Evolutionary conservation across 768 basidiomycete genomes (phyloP).

Genomic region (Boletus vermiculosoides): DNA sequence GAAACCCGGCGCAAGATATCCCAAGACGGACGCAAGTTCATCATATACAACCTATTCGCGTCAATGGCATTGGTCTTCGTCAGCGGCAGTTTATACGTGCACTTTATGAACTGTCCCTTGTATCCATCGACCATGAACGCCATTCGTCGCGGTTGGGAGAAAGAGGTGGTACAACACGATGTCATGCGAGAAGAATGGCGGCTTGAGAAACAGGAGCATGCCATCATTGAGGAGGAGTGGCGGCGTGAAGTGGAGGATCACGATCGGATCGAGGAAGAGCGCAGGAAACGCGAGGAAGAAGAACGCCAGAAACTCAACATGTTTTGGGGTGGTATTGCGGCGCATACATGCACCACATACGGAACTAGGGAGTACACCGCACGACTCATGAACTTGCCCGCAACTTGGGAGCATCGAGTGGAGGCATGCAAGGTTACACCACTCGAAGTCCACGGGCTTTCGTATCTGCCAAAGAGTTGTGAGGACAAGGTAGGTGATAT

Average conservation of each 20-base stretch:
- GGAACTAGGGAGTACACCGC: too few relatives aligned
- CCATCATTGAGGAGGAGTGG: conserved; percentile 4
- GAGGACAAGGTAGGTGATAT: too few relatives aligned
- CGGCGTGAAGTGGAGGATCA: conserved; percentile 20
- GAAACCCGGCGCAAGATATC: neutral
- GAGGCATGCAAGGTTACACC: conserved; percentile 26
- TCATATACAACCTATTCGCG: neutral
- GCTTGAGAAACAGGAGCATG: conserved; percentile 6
- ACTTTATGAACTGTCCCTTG: conserved; percentile 9
- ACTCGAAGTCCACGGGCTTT: too few relatives aligned
- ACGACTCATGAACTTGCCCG: conserved; percentile 20
- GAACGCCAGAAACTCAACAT: too few relatives aligned
- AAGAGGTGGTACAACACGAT: neutral
- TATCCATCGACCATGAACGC: conserved; percentile 9
- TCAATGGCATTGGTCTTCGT: neutral
- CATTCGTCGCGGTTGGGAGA: conserved; percentile 13
- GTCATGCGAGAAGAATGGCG: conserved; percentile 5
- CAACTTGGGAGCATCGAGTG: conserved; percentile 20
- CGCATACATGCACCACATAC: too few relatives aligned
- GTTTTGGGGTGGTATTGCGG: too few relatives aligned
- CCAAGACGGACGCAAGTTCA: neutral
- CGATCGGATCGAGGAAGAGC: neutral
- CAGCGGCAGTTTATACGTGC: neutral
- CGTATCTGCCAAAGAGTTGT: too few relatives aligned
- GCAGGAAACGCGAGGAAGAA: too few relatives aligned